Conservation (phyloP, 192 early-diverging fungal genomes). For the Lobulomyces angularis region DNA sequence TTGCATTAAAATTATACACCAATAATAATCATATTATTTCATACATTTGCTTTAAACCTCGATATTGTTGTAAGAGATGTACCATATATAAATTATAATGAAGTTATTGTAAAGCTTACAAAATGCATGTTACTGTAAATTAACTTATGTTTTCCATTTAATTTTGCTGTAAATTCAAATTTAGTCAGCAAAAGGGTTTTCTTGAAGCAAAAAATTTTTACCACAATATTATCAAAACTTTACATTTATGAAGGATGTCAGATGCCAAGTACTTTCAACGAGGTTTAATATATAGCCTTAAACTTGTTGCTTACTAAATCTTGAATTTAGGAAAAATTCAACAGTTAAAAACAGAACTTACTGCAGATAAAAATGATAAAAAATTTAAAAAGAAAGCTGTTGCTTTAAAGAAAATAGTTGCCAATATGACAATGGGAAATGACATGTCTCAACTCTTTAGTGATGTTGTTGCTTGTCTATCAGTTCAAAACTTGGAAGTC, state of each 20-base stretch:
- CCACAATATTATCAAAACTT: background rate
- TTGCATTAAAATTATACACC: no score
- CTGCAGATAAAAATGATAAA: constrained; percentile 69
- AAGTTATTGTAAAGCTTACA: no score
- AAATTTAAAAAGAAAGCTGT: constrained; percentile 69
- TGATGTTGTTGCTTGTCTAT: constrained; percentile 71
- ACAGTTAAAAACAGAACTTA: constrained; percentile 72
- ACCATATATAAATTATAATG: no score
- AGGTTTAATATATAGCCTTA: constrained; percentile 25
- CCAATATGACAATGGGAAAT: constrained; percentile 99
- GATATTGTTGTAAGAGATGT: no score
- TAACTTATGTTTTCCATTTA: no score
- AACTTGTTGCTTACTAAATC: constrained; percentile 1
- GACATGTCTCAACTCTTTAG: constrained; percentile 91
- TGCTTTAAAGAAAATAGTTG: constrained; percentile 87
- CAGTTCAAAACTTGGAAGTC: constrained; percentile 41
- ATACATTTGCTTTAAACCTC: no score
- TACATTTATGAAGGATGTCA: constrained; percentile 30
- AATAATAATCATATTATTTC: no score
- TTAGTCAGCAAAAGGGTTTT: no score
- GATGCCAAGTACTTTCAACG: constrained; percentile 71
- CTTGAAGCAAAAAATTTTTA: no score
- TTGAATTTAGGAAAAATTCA: constrained; percentile 66
- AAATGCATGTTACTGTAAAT: no score
- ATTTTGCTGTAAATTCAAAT: no score